Conservation (phyloP, 1,139 yeast genomes). For the Spathaspora jeffriesii region DNA sequence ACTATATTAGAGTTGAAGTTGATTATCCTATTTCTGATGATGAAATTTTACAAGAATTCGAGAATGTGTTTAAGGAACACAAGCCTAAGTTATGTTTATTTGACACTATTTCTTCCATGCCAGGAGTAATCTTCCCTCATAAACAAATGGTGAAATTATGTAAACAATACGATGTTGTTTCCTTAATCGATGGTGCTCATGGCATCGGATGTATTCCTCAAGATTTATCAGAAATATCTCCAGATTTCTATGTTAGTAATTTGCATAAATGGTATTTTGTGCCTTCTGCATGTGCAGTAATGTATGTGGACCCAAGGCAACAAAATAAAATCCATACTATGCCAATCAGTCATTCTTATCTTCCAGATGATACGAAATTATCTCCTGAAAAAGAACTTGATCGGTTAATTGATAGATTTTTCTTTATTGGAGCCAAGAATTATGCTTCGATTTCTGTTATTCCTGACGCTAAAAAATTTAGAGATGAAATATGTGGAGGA, state of each 20-base stretch:
- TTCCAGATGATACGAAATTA: conserved; percentile 19
- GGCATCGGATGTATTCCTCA: conserved; percentile 52
- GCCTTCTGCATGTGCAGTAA: conserved; percentile 60
- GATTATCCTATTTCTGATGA: conserved; percentile 51
- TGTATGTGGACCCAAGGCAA: conserved; percentile 57
- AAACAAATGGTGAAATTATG: conserved; percentile 50
- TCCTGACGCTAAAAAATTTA: conserved; percentile 48
- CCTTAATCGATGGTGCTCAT: conserved; percentile 76
- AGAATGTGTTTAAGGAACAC: conserved; percentile 23
- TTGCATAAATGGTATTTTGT: conserved; percentile 70
- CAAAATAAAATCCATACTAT: conserved; percentile 55
- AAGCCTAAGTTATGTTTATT: conserved; percentile 48
- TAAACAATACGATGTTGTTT: conserved; percentile 44
- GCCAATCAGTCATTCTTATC: conserved; percentile 55
- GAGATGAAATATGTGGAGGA: conserved; percentile 60
- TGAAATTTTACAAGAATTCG: conserved; percentile 45
- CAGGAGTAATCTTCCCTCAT: conserved; percentile 63
- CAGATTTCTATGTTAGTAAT: conserved; percentile 66
- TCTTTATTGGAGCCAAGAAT: conserved; percentile 36
- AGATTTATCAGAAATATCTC: conserved; percentile 42
- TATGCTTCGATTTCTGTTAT: conserved; percentile 27
- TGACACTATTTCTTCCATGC: conserved; percentile 66
- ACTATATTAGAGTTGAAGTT: conserved; percentile 43
- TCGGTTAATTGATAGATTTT: conserved; percentile 38
- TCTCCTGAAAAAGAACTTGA: conserved; percentile 22